Percentiles rank a stretch among this genome's conserved stretches.
These are phyloP conservation scores for Lentinula boryana DNA, from an alignment of 768 basidiomycete genomes.

Conservation along the genomic window DNA sequence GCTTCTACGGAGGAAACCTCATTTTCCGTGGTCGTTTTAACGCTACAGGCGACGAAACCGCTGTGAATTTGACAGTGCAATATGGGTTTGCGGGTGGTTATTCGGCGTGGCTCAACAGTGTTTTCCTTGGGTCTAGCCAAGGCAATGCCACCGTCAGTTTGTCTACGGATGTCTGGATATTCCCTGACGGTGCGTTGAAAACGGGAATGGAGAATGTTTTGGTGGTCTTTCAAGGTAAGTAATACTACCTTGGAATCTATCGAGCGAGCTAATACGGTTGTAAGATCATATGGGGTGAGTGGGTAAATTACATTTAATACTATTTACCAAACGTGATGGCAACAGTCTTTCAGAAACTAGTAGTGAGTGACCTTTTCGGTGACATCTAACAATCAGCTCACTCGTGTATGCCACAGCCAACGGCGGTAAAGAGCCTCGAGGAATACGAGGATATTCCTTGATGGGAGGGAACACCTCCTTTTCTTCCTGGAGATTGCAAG, in stretches of 20 bases:
- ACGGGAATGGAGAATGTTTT: constrained; percentile 36
- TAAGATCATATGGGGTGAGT: constrained; percentile 45
- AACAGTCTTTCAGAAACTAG: constrained; percentile 32
- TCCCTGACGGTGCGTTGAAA: constrained; percentile 28
- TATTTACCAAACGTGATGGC: background rate
- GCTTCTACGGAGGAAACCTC: constrained; percentile 47
- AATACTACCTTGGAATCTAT: background rate
- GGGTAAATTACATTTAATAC: background rate
- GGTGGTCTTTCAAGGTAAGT: constrained; percentile 27
- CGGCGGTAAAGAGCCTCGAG: constrained; percentile 43
- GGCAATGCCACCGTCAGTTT: constrained; percentile 36
- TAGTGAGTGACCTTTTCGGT: constrained; percentile 20
- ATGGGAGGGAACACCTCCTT: constrained; percentile 34
- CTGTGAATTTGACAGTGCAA: constrained; percentile 38
- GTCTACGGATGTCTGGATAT: constrained; percentile 35
- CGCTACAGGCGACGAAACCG: constrained; percentile 41
- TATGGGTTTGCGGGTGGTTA: constrained; percentile 48
- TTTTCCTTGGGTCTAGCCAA: constrained; percentile 43
- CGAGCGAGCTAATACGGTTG: background rate
- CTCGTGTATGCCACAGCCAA: constrained; percentile 25
- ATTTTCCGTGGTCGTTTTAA: constrained; percentile 49
- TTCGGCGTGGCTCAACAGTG: constrained; percentile 43
- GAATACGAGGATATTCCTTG: constrained; percentile 39
- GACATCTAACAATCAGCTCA: background rate
- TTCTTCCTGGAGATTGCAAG: constrained; percentile 35